Conservation (phyloP, 768 basidiomycete genomes). For the Termitomyces sp. region DNA sequence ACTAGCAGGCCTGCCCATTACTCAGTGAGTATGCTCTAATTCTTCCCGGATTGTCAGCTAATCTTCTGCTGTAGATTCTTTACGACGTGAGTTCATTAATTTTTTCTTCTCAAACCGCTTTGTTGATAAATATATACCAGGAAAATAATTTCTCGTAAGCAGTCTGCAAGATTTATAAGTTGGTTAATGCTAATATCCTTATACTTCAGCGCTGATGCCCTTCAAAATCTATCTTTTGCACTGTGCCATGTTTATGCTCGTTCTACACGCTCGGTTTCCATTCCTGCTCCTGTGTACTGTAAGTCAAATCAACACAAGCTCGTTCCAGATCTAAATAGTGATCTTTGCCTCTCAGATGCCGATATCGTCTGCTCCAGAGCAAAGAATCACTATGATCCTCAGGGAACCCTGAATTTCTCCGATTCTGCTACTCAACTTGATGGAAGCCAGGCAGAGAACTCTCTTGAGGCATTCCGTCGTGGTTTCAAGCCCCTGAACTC, state of each 20-base stretch:
- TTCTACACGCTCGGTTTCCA: slow-evolving; percentile 78
- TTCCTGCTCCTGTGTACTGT: slow-evolving; percentile 85
- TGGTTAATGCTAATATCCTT: not conserved
- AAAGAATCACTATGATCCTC: slow-evolving; percentile 78
- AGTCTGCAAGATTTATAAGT: not conserved
- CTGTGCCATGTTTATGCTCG: slow-evolving; percentile 59
- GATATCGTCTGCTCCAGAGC: slow-evolving; percentile 63
- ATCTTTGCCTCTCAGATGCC: slow-evolving; percentile 15
- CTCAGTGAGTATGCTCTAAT: slow-evolving; percentile 29
- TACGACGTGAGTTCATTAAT: slow-evolving; percentile 39
- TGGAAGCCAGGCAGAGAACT: slow-evolving; percentile 36
- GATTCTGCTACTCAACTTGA: slow-evolving; percentile 55
- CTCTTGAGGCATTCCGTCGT: slow-evolving; percentile 47
- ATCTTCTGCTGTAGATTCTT: slow-evolving; percentile 30
- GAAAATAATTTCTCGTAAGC: slow-evolving; percentile 60
- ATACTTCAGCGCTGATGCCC: slow-evolving; percentile 46
- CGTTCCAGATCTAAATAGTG: not conserved
- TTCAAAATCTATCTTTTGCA: slow-evolving; percentile 70
- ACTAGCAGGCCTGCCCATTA: slow-evolving; percentile 60
- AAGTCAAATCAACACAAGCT: slow-evolving; percentile 22
- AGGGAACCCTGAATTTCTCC: slow-evolving; percentile 53
- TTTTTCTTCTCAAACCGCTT: not conserved
- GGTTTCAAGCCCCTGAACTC: slow-evolving; percentile 57
- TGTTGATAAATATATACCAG: slow-evolving; percentile 20
- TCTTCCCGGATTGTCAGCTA: not conserved